Evolutionary conservation across 1,284 basidiomycete species (phyloP).

Genomic region (Melampsora larici-populina): DNA sequence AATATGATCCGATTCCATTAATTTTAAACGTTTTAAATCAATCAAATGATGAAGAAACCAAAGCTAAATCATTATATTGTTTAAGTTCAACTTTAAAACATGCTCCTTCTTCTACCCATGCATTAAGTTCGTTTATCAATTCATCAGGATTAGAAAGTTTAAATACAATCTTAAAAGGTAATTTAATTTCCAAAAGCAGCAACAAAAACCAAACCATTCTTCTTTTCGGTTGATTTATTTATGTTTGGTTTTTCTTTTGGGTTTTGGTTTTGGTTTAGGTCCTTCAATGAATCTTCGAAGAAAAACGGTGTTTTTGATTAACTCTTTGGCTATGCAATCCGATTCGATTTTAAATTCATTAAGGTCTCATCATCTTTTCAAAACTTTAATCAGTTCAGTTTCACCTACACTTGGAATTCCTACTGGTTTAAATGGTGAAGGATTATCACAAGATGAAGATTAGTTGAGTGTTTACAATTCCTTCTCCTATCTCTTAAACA

Average conservation of each 20-base stretch:
- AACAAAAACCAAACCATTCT: no score
- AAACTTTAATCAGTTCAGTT: slow-evolving; percentile 20
- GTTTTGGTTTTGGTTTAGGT: not conserved
- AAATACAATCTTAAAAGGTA: slow-evolving; percentile 11
- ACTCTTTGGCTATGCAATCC: slow-evolving; percentile 24
- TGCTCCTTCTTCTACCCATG: slow-evolving; percentile 19
- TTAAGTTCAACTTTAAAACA: slow-evolving; percentile 35
- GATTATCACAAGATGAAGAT: slow-evolving; percentile 35
- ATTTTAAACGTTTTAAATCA: slow-evolving; percentile 27
- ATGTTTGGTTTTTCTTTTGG: not conserved
- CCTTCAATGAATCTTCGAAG: slow-evolving; percentile 34
- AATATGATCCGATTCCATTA: slow-evolving; percentile 34
- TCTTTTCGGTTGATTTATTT: not conserved
- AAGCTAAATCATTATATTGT: slow-evolving; percentile 42
- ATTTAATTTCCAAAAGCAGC: not conserved
- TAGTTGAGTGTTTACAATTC: slow-evolving; percentile 7
- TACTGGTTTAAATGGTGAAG: slow-evolving; percentile 33
- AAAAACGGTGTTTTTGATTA: slow-evolving; percentile 39
- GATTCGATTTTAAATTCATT: slow-evolving; percentile 23
- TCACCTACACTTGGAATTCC: slow-evolving; percentile 37
- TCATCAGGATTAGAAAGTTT: slow-evolving; percentile 26
- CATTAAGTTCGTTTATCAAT: slow-evolving; percentile 5
- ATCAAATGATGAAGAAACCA: slow-evolving; percentile 9
- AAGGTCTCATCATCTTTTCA: slow-evolving; percentile 18
- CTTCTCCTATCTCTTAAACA: no score